Percentiles rank a stretch among this genome's conserved stretches.
These are phyloP conservation scores for Spergularia marina DNA, from an alignment of 148 eudicot species.

Conservation along the genomic window DNA sequence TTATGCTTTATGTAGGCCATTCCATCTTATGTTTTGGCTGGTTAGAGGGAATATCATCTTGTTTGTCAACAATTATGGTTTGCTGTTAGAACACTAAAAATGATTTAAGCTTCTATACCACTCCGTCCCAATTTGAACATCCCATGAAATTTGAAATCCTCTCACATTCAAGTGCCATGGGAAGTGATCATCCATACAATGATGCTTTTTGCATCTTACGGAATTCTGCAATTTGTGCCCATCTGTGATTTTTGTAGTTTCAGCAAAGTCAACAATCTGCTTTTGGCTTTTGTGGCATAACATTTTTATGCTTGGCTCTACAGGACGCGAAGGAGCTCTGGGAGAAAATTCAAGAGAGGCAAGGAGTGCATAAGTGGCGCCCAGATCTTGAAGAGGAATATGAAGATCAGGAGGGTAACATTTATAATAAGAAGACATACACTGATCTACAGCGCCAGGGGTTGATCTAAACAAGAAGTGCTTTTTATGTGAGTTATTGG, in stretches of 20 bases:
- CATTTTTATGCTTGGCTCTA: slow-evolving; percentile 5
- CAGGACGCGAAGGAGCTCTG: slow-evolving; percentile 93
- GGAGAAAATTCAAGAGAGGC: slow-evolving; percentile 86
- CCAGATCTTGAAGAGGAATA: slow-evolving; percentile 97
- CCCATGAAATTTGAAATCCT: too few relatives aligned
- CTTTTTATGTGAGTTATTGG: slow-evolving; percentile 6
- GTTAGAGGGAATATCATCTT: too few relatives aligned
- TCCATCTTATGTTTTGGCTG: too few relatives aligned
- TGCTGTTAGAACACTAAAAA: too few relatives aligned
- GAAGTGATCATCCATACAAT: neutral
- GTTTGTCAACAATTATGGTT: too few relatives aligned
- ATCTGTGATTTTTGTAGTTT: neutral
- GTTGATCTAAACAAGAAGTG: slow-evolving; percentile 43
- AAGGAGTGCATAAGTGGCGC: slow-evolving; percentile 90
- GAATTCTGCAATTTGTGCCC: neutral
- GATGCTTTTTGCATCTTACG: slow-evolving; percentile 4
- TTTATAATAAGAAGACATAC: slow-evolving; percentile 87
- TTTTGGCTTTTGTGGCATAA: neutral
- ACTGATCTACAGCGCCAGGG: slow-evolving; percentile 96
- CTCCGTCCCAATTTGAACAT: too few relatives aligned
- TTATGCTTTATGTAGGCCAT: too few relatives aligned
- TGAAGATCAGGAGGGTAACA: slow-evolving; percentile 92
- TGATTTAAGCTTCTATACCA: too few relatives aligned
- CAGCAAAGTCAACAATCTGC: neutral
- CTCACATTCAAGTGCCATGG: too few relatives aligned